Conservation (phyloP, 208 protist genomes). For the Angomonas desouzai region DNA sequence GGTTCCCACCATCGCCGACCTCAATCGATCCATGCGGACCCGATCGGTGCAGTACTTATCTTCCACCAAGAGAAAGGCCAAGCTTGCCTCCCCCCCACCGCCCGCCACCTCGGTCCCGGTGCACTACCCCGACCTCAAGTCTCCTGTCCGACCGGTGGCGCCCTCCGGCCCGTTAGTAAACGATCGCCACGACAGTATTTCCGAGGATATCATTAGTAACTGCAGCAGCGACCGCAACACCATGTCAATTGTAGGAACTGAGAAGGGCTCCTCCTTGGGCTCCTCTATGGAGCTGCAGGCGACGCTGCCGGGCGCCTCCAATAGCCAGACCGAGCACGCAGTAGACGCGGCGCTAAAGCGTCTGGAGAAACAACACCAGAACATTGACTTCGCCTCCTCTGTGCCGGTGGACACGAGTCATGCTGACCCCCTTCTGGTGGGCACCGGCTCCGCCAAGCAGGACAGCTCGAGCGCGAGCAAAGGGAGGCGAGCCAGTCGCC, state of each 20-base stretch:
- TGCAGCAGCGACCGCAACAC: slow-evolving; percentile 19
- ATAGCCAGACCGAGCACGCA: neutral
- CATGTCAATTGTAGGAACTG: slow-evolving; percentile 18
- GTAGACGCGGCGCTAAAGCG: neutral
- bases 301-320: neutral
- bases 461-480: neutral
- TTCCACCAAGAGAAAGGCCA: neutral
- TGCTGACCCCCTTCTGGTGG: neutral
- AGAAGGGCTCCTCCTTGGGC: neutral
- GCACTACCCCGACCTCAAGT: neutral
- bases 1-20: slow-evolving; percentile 7
- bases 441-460: neutral
- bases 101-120: neutral
- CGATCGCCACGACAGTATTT: slow-evolving; percentile 1
- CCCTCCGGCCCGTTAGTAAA: neutral
- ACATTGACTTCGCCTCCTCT: neutral
- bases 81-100: neutral
- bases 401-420: neutral
- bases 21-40: neutral
- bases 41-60: neutral
- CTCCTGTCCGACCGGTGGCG: neutral
- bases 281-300: neutral
- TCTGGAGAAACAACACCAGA: neutral
- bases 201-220: slow-evolving; percentile 20
- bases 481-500: neutral